Conservation (phyloP, 2,329 filamentous ascomycete species). For the Phoma sp. region DNA sequence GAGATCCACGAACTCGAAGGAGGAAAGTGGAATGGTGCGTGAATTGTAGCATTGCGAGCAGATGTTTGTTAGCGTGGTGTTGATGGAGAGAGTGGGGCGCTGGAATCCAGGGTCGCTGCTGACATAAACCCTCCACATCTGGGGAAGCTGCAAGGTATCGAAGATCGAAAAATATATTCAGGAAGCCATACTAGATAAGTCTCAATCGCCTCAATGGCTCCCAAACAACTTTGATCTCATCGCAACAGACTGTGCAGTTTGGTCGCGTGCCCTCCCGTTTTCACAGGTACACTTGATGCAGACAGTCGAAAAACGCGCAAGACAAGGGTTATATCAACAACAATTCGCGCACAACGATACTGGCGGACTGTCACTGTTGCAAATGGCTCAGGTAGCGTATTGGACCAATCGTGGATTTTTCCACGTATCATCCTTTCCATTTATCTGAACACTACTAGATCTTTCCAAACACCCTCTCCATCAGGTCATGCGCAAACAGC, state of each 20-base stretch:
- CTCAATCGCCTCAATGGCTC: neutral
- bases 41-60: neutral
- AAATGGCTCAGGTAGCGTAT: neutral
- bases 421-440: neutral
- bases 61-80: slow-evolving; percentile 13
- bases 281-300: neutral
- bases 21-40: slow-evolving; percentile 5
- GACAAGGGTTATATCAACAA: neutral
- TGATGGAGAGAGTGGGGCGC: slow-evolving; percentile 10
- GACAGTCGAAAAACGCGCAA: neutral
- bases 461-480: slow-evolving; percentile 69
- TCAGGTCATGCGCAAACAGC: slow-evolving; percentile 69
- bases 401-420: neutral
- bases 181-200: too few relatives aligned
- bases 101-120: neutral
- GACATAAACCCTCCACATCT: slow-evolving; percentile 5
- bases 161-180: neutral
- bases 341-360: neutral
- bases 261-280: slow-evolving; percentile 1
- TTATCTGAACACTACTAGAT: neutral
- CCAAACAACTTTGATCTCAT: neutral
- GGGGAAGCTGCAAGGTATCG: slow-evolving; percentile 2
- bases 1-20: neutral
- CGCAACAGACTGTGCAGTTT: neutral
- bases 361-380: too few relatives aligned